Conservation (phyloP, 208 protist genomes). For the Novymonas esmeraldas region DNA sequence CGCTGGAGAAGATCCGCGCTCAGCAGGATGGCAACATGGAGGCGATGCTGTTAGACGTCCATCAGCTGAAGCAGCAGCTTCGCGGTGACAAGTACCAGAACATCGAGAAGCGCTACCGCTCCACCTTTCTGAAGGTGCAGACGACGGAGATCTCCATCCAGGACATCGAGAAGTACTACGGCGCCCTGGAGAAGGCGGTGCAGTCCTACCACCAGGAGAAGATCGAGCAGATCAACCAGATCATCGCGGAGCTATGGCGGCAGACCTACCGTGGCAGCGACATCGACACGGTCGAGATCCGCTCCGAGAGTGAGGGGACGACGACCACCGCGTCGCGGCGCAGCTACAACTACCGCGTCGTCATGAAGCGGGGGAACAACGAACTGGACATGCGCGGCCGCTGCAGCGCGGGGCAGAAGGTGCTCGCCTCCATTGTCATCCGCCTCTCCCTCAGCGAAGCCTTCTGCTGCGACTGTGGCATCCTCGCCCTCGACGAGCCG, state of each 20-base stretch:
- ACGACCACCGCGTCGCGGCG: conserved; percentile 62
- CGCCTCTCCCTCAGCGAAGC: conserved; percentile 98
- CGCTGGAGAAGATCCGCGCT: conserved; percentile 62
- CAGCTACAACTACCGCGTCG: conserved; percentile 94
- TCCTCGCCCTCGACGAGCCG: conserved; percentile 99
- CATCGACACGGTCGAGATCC: conserved; percentile 98
- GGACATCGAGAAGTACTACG: conserved; percentile 92
- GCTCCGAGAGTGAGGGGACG: conserved; percentile 88
- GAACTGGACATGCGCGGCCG: conserved; percentile 99
- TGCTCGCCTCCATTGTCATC: conserved; percentile 99
- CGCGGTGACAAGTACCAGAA: conserved; percentile 76
- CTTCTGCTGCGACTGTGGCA: conserved; percentile 99
- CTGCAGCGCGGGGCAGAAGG: conserved; percentile 98
- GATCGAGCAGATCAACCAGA: conserved; percentile 99
- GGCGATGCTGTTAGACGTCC: conserved; percentile 76
- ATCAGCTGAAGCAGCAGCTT: conserved; percentile 60
- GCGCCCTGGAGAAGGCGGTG: conserved; percentile 94
- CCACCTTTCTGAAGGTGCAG: conserved; percentile 88
- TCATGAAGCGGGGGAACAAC: conserved; percentile 95
- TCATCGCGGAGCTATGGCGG: conserved; percentile 98
- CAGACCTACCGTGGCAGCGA: conserved; percentile 98
- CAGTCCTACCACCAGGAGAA: conserved; percentile 98
- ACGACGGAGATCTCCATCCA: conserved; percentile 87
- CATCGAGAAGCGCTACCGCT: conserved; percentile 88
- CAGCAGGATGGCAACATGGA: conserved; percentile 83